Evolutionary conservation across 2,329 filamentous ascomycete species (phyloP), one percentile per base, ranked within the genome.

Genomic region (Aspergillus aculeatinus): DNA sequence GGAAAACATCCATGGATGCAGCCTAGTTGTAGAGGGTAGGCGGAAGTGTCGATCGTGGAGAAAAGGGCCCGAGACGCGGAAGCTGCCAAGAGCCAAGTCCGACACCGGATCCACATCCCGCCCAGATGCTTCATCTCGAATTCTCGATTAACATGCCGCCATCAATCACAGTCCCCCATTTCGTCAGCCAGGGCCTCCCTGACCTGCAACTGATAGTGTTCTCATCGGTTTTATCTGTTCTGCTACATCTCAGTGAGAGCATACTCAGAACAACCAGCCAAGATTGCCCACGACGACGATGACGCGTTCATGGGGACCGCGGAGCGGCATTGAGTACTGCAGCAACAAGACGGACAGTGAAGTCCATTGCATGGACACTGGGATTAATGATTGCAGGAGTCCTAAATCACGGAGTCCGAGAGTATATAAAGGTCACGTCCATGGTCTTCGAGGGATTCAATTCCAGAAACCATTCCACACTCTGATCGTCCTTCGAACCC

Each of bases 141-240:
- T 29, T 4, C 39, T 19, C 16, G 39, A 27, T 1, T n/a, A 23
- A 16, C 10, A 29, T 50, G 16, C 29, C 39, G 50, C 57, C 39
- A 44, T 54, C 57, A 59, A 59, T 59, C 23, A 59, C 6, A 29
- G 48, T 31, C 21, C n/a, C 11, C 29, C 35, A 19, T 49, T 55
- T 59, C 51, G 25, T 59, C 39, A 59, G 55, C 48, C 14, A 31
- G 11, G 14, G 16, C 7, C 39, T 19, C 5, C 3, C 31, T 35
- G 11, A 31, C 16, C 16, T 51, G 25, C n/a, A 19, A 31, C 3
- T 31, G 16, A 11, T 7, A 3, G 21, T 7, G 7, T 11, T 11
- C 12, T 31, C 14, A 12, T 16, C 23, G 5, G 4, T 7, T 25
- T 29, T 23, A 29, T n/a, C 33, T 48, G 33, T 29, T 29, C 25